Evolutionary conservation across 2,329 filamentous ascomycete genomes (phyloP).

Genomic region (Colletotrichum eremochloae): DNA sequence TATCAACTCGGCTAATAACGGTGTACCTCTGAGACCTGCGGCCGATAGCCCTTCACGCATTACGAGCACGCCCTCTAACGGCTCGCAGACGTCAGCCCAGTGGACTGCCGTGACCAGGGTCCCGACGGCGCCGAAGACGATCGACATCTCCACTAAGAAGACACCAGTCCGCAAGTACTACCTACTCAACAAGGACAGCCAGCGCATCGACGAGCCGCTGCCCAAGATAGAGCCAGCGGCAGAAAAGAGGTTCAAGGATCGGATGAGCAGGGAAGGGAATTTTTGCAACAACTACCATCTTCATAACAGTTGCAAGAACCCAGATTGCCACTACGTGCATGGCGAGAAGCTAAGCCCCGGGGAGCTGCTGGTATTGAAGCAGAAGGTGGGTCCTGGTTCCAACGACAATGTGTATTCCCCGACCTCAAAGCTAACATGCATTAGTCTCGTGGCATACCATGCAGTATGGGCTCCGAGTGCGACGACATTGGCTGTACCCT

Average conservation of each 20-base stretch:
- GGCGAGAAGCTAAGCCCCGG: slow-evolving; percentile 39
- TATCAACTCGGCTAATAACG: neutral
- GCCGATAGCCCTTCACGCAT: slow-evolving; percentile 1
- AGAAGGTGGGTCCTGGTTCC: slow-evolving; percentile 31
- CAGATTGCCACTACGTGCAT: slow-evolving; percentile 44
- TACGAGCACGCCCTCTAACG: slow-evolving; percentile 7
- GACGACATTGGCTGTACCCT: slow-evolving; percentile 41
- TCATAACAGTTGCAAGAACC: slow-evolving; percentile 40
- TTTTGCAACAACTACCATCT: slow-evolving; percentile 46
- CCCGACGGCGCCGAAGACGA: slow-evolving; percentile 40
- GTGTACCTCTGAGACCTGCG: neutral
- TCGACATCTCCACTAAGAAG: slow-evolving; percentile 49
- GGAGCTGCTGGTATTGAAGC: slow-evolving; percentile 43
- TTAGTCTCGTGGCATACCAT: slow-evolving; percentile 42
- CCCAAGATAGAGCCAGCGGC: slow-evolving; percentile 43
- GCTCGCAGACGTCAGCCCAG: slow-evolving; percentile 27
- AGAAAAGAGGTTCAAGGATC: slow-evolving; percentile 44
- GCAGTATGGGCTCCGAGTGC: slow-evolving; percentile 41
- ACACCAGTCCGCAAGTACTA: slow-evolving; percentile 43
- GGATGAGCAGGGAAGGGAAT: slow-evolving; percentile 40
- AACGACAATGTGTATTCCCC: too few species aligned
- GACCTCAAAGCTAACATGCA: neutral
- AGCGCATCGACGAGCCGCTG: slow-evolving; percentile 51
- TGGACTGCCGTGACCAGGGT: slow-evolving; percentile 46
- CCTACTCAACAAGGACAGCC: slow-evolving; percentile 48